Evolutionary conservation across 306 rosid species (phyloP).

Genomic region (Psophocarpus tetragonolobus): DNA sequence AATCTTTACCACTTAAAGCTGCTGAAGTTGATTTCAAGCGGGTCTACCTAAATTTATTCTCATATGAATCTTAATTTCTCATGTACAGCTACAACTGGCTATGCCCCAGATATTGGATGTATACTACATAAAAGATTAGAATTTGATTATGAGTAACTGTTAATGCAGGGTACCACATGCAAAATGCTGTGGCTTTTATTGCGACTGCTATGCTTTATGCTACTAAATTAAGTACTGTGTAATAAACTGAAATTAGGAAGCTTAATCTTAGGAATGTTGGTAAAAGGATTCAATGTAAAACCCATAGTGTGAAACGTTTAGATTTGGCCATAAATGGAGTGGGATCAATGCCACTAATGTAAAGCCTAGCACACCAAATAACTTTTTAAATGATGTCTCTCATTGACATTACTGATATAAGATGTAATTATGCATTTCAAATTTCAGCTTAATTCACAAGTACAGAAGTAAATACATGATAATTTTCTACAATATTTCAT

Average conservation of each 20-base stretch:
- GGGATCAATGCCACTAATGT: neutral
- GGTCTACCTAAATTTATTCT: neutral
- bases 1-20: neutral
- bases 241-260: neutral
- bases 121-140: neutral
- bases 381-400: neutral
- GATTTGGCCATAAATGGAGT: neutral
- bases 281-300: neutral
- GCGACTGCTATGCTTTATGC: neutral
- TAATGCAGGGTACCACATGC: neutral
- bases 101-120: neutral
- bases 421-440: slow-evolving; percentile 4
- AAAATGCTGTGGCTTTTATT: neutral
- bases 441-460: neutral
- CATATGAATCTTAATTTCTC: neutral
- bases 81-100: neutral
- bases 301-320: neutral
- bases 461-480: neutral
- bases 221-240: neutral
- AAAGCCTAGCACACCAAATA: neutral
- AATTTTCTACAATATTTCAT: neutral
- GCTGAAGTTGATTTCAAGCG: neutral
- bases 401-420: neutral
- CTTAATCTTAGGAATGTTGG: neutral
- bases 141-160: neutral